phyloP scores from a whole-genome alignment of 192 early-diverging fungal species.

The Backusella luteola region DNA sequence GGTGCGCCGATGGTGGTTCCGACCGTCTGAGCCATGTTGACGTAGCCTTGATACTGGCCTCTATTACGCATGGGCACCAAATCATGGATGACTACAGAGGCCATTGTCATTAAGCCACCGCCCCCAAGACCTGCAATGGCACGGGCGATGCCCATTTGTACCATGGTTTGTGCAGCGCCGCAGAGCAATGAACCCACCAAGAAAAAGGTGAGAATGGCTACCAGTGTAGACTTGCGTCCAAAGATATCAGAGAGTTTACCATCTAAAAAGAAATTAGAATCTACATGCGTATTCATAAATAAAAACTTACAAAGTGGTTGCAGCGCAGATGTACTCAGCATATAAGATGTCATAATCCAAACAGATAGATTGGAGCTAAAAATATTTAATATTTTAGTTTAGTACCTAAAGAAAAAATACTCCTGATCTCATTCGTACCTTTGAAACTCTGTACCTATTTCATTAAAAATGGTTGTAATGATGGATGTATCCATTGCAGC shows the following conservation, averaged over 20 bases:
- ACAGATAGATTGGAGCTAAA: constrained; percentile 28
- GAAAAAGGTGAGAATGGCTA: constrained; percentile 77
- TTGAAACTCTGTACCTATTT: constrained; percentile 36
- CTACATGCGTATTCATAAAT: not conserved
- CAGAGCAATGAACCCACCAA: constrained; percentile 64
- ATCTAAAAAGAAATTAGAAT: constrained; percentile 31
- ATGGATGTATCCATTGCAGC: constrained; percentile 31
- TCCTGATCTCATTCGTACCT: constrained; percentile 2
- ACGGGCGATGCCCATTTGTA: constrained; percentile 26
- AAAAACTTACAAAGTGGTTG: constrained; percentile 31
- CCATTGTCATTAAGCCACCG: constrained; percentile 64
- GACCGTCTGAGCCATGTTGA: constrained; percentile 40
- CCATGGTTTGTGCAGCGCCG: constrained; percentile 44
- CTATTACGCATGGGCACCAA: constrained; percentile 61
- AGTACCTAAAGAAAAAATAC: not conserved
- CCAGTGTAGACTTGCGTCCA: constrained; percentile 64
- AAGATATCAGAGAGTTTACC: constrained; percentile 90
- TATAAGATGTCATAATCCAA: constrained; percentile 31
- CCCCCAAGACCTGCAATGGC: constrained; percentile 57
- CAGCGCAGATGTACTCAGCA: constrained; percentile 29
- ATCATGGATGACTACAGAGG: constrained; percentile 66
- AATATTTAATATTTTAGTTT: not conserved
- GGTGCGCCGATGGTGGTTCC: constrained; percentile 81
- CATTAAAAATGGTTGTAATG: constrained; percentile 30
- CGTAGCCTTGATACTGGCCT: constrained; percentile 57